A percentile compares a stretch with the other conserved stretches of the same genome.
These are phyloP conservation scores for Lyophyllum atratum DNA, from an alignment of 768 basidiomycete species.

Conservation along the genomic window DNA sequence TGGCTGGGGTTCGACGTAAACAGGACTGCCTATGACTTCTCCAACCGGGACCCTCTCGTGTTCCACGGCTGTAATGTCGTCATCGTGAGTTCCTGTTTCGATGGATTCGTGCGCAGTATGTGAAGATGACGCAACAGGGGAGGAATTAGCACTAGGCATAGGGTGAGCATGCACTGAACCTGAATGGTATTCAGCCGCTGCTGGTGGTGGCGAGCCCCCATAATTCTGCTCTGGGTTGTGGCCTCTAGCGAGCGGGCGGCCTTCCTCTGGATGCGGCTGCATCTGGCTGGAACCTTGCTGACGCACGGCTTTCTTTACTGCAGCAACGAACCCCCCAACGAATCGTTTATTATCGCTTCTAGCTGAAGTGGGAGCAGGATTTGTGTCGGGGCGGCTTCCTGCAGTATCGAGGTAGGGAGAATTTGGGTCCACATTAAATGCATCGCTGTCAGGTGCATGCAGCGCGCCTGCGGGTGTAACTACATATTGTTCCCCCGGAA, in stretches of 20 bases:
- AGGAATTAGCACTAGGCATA: background rate
- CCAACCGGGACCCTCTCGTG: constrained; percentile 10
- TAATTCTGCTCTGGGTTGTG: background rate
- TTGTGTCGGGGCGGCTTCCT: background rate
- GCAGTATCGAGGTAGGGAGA: constrained; percentile 10
- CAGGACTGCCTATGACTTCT: constrained; percentile 19
- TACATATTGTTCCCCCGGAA: constrained; percentile 3
- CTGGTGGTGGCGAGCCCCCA: background rate
- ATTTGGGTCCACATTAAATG: constrained; percentile 15
- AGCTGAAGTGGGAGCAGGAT: background rate
- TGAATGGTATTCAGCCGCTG: background rate
- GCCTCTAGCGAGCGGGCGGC: background rate
- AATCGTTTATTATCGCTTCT: constrained; percentile 7
- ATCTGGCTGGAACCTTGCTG: background rate
- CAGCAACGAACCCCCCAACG: constrained; percentile 6
- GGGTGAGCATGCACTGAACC: background rate
- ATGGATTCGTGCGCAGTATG: constrained; percentile 1
- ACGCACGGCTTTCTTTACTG: constrained; percentile 16
- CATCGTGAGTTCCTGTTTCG: constrained; percentile 8
- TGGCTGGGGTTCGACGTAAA: constrained; percentile 27
- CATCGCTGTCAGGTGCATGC: constrained; percentile 9
- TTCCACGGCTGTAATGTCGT: constrained; percentile 10
- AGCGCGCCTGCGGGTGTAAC: constrained; percentile 5
- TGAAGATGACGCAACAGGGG: constrained; percentile 8
- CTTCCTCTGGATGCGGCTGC: constrained; percentile 4